Base-by-base conservation (phyloP, 371 early-diverging fungal genomes). In the Actinomortierella wolfii region DNA sequence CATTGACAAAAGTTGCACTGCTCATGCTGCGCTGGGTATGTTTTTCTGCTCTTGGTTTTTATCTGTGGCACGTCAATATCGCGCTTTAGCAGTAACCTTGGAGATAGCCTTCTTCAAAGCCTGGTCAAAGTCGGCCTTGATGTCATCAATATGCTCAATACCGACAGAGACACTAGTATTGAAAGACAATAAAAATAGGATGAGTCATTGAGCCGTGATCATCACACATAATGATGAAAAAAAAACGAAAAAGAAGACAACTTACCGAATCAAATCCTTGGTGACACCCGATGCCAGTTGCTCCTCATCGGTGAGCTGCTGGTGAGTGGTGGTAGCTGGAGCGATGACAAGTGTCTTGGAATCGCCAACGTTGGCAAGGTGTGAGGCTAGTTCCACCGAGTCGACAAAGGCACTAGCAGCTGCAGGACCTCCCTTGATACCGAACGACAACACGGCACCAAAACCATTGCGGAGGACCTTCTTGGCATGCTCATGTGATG, bases 291-390 rank as follows among this genome's bases (percentile, higher is more conserved):
- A 69, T 8, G 89, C 73, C 13, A 63, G 54, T 65, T 94, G 93
- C 75, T 95, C 94, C 50, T 86, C 86, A 55, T 89, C 89, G 2
- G 84, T 81, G 51, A 95, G 78, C 76, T 94, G 95, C 65, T 89
- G 91, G 71, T 95, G 95, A 0, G 94, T 94, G 2, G 96, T 94
- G 13, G 86, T 67, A 13, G 92, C 80, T 14, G 96, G 93, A 40
- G 93, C 88, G 62, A 94, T 92, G 39, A 92, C 91, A 46, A 95
- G 79, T 0, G 95, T 94, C 65, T 92, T 86, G 7, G 92, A 88
- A 73, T 95, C 96, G 45, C 96, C 96, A 17, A 95, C 93, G 61
- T 95, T 95, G 54, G 94, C 96, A 42, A 95, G 68, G 69, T 94
- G 94, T 29, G 89, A 90, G 8, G 88, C 88, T 28, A 95, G 82